Evolutionary conservation across 345 rosid genomes (phyloP).

Genomic region (Salix viminalis): DNA sequence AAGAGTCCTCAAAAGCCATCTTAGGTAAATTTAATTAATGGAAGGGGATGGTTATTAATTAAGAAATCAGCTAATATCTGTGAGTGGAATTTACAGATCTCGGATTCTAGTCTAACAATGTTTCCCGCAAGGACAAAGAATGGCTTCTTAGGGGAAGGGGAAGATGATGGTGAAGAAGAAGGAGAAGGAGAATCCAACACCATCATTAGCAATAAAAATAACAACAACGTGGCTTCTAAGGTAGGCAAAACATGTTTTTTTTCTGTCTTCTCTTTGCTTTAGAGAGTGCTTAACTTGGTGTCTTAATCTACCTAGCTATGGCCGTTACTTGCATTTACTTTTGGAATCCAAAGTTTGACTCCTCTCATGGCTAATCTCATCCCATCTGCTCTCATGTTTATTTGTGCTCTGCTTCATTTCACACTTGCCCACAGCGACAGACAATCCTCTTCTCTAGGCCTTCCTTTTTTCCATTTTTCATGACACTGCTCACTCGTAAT

Average conservation of each 20-base stretch:
- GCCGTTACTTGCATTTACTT: slow-evolving; percentile 2
- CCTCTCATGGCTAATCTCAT: slow-evolving; percentile 7
- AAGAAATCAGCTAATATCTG: slow-evolving; percentile 5
- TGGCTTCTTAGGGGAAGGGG: slow-evolving; percentile 11
- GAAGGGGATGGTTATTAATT: neutral
- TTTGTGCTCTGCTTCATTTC: neutral
- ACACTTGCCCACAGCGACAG: neutral
- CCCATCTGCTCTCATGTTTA: neutral
- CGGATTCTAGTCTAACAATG: slow-evolving; percentile 27
- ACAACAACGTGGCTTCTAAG: slow-evolving; percentile 32
- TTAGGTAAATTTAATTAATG: neutral
- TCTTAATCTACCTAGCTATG: neutral
- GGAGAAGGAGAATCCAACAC: slow-evolving; percentile 35
- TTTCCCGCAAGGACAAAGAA: slow-evolving; percentile 32
- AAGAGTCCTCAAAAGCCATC: neutral
- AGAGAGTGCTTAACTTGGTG: neutral
- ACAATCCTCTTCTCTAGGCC: neutral
- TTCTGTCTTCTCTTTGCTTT: neutral
- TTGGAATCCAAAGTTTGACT: slow-evolving; percentile 42
- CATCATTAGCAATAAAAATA: slow-evolving; percentile 20
- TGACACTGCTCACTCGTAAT: neutral
- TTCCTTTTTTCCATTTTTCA: neutral
- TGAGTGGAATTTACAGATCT: slow-evolving; percentile 31
- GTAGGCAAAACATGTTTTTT: slow-evolving; percentile 22
- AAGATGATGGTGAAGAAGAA: slow-evolving; percentile 24